Evolutionary conservation across 768 basidiomycete genomes (phyloP), one percentile per base, ranked within the genome.

Genomic region (Podaxis sp.): DNA sequence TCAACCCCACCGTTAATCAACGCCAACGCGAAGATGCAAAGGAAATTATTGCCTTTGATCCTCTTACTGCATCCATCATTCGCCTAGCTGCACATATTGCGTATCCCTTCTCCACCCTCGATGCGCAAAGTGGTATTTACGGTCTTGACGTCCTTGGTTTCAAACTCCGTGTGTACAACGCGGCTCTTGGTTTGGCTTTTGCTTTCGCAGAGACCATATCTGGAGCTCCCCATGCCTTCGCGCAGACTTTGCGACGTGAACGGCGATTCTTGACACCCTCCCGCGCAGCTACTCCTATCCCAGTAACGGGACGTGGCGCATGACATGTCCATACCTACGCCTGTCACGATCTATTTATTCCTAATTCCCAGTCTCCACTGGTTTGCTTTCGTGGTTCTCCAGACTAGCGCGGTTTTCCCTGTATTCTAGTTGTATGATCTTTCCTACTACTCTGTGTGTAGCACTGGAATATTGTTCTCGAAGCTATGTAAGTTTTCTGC

Each of bases 181-280:
- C 88, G 0, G 72, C 77, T 4, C 72, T 88, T 32, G 77, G 79
- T 7, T 77, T 86, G 10, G 85, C 85, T 0, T 88, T 89, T 66
- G 83, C 88, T 2, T 86, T 88, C 64, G 83, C 87, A 1, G 88
- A 90, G 69, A 85, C 84, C 0, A 81, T 90, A 55, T 74, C 76
- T 18, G 68, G 65, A 7, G 79, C 83, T 0, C 84, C 85, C 2
- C 69, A 70, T 32, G 64, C 64, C 0, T 72, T 76, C 51, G 73
- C 72, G 5, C 65, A 72, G 50, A 69, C 68, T 1, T 63, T 74
- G 13, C 50, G 69, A 11, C 65, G 51, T 11, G 71, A 78, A 53
- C 68, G 69, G 52, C 66, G 62, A 32, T 54, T 54, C 44, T 14
- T 54, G 51, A 60, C 44, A 11, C 35, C 51, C 4, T 54, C 52